Conservation (phyloP, 495 filamentous ascomycete genomes). For the Lindgomyces ingoldianus region DNA sequence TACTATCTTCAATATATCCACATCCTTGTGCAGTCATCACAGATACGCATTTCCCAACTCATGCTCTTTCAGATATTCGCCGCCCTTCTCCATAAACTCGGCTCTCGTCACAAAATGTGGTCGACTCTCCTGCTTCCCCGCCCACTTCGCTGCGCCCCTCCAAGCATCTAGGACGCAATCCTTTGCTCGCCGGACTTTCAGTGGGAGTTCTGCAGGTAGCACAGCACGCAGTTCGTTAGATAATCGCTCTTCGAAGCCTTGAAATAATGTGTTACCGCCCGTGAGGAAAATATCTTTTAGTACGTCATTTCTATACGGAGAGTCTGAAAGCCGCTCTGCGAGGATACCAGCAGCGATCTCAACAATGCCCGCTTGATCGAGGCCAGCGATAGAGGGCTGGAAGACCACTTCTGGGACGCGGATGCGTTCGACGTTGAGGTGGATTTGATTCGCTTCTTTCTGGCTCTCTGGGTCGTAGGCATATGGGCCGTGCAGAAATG, state of each 20-base stretch:
- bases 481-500: slow-evolving; percentile 82
- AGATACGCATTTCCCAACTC: slow-evolving; percentile 34
- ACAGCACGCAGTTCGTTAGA: slow-evolving; percentile 68
- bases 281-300: slow-evolving; percentile 89
- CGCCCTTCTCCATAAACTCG: slow-evolving; percentile 46
- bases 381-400: slow-evolving; percentile 89
- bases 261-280: slow-evolving; percentile 86
- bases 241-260: slow-evolving; percentile 83
- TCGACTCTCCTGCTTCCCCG: slow-evolving; percentile 38
- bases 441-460: slow-evolving; percentile 80
- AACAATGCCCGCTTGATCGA: slow-evolving; percentile 90
- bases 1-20: no score
- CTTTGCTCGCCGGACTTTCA: slow-evolving; percentile 67
- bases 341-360: slow-evolving; percentile 88
- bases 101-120: slow-evolving; percentile 40
- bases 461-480: slow-evolving; percentile 80
- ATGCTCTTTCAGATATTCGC: slow-evolving; percentile 45
- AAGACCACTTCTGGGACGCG: slow-evolving; percentile 95
- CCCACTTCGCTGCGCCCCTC: slow-evolving; percentile 84
- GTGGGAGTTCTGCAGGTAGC: slow-evolving; percentile 64
- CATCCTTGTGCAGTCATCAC: background rate
- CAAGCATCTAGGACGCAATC: slow-evolving; percentile 70
- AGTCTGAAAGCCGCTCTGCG: slow-evolving; percentile 67
- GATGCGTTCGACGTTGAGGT: slow-evolving; percentile 95
- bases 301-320: slow-evolving; percentile 61